phyloP scores from a whole-genome alignment of 169 alveolate species.

The Eimeria zaria region DNA sequence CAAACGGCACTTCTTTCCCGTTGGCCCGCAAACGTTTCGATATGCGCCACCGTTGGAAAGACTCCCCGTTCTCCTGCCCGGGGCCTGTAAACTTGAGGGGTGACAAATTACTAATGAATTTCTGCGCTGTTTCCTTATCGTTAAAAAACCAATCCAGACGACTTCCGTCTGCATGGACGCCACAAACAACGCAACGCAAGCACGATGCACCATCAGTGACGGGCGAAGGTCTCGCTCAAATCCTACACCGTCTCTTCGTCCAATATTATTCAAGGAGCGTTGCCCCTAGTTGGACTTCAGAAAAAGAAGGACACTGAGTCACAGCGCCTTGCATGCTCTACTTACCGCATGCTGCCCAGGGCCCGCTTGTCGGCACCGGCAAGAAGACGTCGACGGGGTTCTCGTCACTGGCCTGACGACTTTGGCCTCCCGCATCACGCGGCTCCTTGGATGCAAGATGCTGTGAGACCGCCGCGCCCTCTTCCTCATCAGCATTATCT shows the following conservation, averaged over 20 bases:
- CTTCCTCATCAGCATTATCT: background rate
- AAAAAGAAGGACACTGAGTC: background rate
- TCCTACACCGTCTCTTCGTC: background rate
- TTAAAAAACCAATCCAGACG: slow-evolving; percentile 46
- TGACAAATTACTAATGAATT: slow-evolving; percentile 10
- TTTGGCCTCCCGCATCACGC: slow-evolving; percentile 7
- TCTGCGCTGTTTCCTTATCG: slow-evolving; percentile 20
- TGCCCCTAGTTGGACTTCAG: background rate
- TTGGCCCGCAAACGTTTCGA: slow-evolving; percentile 1
- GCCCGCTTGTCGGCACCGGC: slow-evolving; percentile 70
- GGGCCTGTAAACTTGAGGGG: slow-evolving; percentile 49
- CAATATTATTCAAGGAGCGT: background rate
- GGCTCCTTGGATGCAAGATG: background rate
- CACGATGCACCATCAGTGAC: background rate
- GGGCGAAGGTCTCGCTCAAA: background rate
- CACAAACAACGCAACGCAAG: background rate
- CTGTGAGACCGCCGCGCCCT: background rate
- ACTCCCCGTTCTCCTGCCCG: slow-evolving; percentile 37
- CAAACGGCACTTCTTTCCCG: slow-evolving; percentile 11
- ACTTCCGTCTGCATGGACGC: slow-evolving; percentile 33
- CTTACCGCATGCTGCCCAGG: slow-evolving; percentile 72
- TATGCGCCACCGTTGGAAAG: slow-evolving; percentile 56
- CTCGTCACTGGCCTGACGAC: background rate
- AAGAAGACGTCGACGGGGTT: slow-evolving; percentile 20
- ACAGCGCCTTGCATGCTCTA: background rate